Evolutionary conservation across 192 early-diverging fungal genomes (phyloP).

Genomic region (Coemansia sp.): DNA sequence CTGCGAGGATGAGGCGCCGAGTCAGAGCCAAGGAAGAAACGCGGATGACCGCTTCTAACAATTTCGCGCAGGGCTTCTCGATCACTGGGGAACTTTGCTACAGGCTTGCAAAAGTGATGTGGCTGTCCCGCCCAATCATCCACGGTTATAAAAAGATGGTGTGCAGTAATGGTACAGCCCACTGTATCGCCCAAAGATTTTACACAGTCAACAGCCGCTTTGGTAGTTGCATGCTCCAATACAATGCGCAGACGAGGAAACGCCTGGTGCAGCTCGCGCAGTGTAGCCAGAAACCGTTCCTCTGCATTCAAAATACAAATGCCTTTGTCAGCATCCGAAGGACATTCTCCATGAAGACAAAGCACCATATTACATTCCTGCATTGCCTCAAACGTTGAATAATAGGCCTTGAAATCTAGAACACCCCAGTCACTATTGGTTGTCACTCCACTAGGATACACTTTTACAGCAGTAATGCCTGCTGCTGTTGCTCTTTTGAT

Average conservation of each 20-base stretch:
- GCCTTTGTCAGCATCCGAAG: conserved; percentile 78
- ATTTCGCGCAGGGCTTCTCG: conserved; percentile 83
- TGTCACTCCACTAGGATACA: conserved; percentile 94
- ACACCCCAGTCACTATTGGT: conserved; percentile 97
- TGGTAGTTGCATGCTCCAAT: conserved; percentile 94
- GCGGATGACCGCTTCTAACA: conserved; percentile 81
- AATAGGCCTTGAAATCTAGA: conserved; percentile 68
- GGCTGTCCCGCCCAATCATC: conserved; percentile 98
- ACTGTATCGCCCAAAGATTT: conserved; percentile 90
- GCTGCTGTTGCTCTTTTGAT: conserved; percentile 78
- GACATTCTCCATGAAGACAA: conserved; percentile 95
- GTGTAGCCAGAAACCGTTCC: conserved; percentile 82
- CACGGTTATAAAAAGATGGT: conserved; percentile 86
- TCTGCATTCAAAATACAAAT: conserved; percentile 97
- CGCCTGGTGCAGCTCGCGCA: conserved; percentile 79
- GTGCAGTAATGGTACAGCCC: conserved; percentile 92
- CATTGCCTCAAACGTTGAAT: conserved; percentile 94
- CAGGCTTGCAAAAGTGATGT: conserved; percentile 98
- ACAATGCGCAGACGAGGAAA: conserved; percentile 96
- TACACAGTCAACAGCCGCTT: conserved; percentile 89
- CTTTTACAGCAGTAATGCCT: conserved; percentile 88
- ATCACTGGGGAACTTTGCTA: conserved; percentile 93
- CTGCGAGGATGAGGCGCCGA: conserved; percentile 91
- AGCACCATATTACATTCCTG: conserved; percentile 89
- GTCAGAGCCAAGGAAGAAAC: conserved; percentile 97